phyloP scores from a whole-genome alignment of 2,329 filamentous ascomycete species.

The Nemania abortiva region DNA sequence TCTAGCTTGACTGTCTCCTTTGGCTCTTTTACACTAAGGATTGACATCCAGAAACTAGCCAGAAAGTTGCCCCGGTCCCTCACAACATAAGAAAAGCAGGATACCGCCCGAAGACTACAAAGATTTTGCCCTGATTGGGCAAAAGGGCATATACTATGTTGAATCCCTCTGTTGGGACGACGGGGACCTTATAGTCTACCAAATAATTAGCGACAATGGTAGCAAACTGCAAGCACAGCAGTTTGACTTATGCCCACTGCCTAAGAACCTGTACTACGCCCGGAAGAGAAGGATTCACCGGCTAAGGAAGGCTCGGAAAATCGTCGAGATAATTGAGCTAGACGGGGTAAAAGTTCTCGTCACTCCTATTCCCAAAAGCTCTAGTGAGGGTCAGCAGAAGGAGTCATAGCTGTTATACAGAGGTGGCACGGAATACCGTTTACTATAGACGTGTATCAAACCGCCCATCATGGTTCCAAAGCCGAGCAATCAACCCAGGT shows the following conservation, averaged over 20 bases:
- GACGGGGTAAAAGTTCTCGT: slow-evolving; percentile 11
- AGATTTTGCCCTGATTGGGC: neutral
- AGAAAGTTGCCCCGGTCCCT: neutral
- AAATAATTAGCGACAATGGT: slow-evolving; percentile 4
- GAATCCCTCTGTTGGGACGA: slow-evolving; percentile 8
- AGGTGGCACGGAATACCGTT: no score
- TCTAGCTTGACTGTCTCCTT: neutral
- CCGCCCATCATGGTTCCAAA: no score
- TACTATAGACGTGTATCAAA: no score
- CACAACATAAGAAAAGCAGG: slow-evolving; percentile 1
- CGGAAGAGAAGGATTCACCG: slow-evolving; percentile 14
- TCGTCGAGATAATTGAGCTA: slow-evolving; percentile 10
- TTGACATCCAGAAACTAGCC: slow-evolving; percentile 11
- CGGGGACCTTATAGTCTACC: slow-evolving; percentile 14
- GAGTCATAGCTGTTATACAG: no score
- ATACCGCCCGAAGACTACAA: slow-evolving; percentile 6
- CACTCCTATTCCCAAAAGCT: neutral
- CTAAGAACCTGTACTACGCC: neutral
- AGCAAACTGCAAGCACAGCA: slow-evolving; percentile 9
- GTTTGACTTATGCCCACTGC: slow-evolving; percentile 9
- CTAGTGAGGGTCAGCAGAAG: neutral
- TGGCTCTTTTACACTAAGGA: neutral
- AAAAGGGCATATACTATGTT: slow-evolving; percentile 3
- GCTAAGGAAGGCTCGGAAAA: slow-evolving; percentile 2
- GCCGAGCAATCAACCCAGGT: no score